A percentile compares a stretch with the other conserved stretches of the same genome.
phyloP scores from a whole-genome alignment of 805 yeast species.

The Cyberlindnera suaveolens region DNA sequence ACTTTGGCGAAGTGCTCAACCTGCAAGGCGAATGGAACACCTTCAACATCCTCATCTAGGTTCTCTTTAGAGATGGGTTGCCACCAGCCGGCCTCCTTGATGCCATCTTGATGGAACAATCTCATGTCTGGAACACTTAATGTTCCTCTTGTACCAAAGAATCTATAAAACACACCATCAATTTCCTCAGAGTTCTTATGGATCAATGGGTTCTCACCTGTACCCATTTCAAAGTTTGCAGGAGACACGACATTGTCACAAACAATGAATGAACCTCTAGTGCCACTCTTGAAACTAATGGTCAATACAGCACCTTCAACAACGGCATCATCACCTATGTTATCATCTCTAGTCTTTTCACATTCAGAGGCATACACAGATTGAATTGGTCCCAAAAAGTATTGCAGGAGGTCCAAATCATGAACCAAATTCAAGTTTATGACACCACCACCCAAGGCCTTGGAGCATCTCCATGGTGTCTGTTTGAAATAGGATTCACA shows the following conservation, averaged over 20 bases:
- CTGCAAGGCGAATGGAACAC: slow-evolving; percentile 14
- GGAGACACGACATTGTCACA: slow-evolving; percentile 17
- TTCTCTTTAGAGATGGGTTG: slow-evolving; percentile 8
- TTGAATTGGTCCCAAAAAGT: slow-evolving; percentile 13
- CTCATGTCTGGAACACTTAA: slow-evolving; percentile 13
- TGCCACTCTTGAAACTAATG: slow-evolving; percentile 10
- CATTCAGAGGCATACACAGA: slow-evolving; percentile 13
- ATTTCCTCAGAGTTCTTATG: slow-evolving; percentile 3
- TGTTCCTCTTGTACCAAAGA: slow-evolving; percentile 14
- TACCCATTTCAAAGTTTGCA: slow-evolving; percentile 18
- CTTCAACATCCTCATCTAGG: slow-evolving; percentile 7
- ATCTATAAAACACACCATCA: slow-evolving; percentile 16
- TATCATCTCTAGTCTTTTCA: slow-evolving; percentile 7
- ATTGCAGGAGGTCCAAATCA: slow-evolving; percentile 15
- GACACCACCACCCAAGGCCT: slow-evolving; percentile 15
- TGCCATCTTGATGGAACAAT: slow-evolving; percentile 10
- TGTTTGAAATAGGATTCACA: slow-evolving; percentile 13
- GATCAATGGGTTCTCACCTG: slow-evolving; percentile 18
- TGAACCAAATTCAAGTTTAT: slow-evolving; percentile 16
- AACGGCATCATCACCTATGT: slow-evolving; percentile 8
- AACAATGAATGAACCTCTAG: slow-evolving; percentile 12
- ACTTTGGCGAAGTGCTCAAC: slow-evolving; percentile 17
- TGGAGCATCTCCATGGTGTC: slow-evolving; percentile 13
- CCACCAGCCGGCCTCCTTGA: slow-evolving; percentile 15
- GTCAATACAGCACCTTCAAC: slow-evolving; percentile 16